Evolutionary conservation across 192 early-diverging fungal genomes (phyloP), one percentile per base, ranked within the genome.

Genomic region (Chytriomyces sp.): DNA sequence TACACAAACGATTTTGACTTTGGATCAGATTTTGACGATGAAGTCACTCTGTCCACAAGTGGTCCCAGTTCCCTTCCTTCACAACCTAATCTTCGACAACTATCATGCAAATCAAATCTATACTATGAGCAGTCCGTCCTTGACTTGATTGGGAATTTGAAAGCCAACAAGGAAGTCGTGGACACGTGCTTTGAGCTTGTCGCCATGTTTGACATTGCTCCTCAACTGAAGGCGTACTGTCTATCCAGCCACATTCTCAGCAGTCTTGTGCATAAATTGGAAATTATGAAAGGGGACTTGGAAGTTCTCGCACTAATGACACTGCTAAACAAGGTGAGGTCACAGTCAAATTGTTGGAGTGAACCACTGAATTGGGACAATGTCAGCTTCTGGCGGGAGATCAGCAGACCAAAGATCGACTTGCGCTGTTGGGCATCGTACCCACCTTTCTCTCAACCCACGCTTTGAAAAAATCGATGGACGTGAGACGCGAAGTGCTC

Each of bases 1-100:
- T 61, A 61, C 26, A 61, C 59, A 14, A 30, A 37, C 30, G 59
- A 64, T 41, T 64, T 64, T 41, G 62, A 64, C 49, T 64, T 64
- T 41, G 62, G 22, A 39, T n/a, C 17, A n/a, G 44, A 49, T 22
- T 49, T 49, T 14, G 44, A 14, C 14, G 44, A 49, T 56, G 54
- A 7, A 5, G 54, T 5, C 10, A 10, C 28, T 17, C 54, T 56
- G 14, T 56, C 14, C 17, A 56, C 7, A 56, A 10, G 5, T 56
- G 25, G 10, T 17, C 54, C 54, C n/a, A n/a, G n/a, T n/a, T n/a
- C n/a, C n/a, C n/a, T n/a, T n/a, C n/a, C n/a, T n/a, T n/a, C n/a
- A n/a, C n/a, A n/a, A n/a, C n/a, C n/a, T n/a, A n/a, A n/a, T n/a
- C n/a, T n/a, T n/a, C n/a, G n/a, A n/a, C n/a, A n/a, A n/a, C n/a